These are phyloP conservation scores for Diplodia corticola DNA, from an alignment of 2,329 filamentous ascomycete species.

Conservation along the genomic window DNA sequence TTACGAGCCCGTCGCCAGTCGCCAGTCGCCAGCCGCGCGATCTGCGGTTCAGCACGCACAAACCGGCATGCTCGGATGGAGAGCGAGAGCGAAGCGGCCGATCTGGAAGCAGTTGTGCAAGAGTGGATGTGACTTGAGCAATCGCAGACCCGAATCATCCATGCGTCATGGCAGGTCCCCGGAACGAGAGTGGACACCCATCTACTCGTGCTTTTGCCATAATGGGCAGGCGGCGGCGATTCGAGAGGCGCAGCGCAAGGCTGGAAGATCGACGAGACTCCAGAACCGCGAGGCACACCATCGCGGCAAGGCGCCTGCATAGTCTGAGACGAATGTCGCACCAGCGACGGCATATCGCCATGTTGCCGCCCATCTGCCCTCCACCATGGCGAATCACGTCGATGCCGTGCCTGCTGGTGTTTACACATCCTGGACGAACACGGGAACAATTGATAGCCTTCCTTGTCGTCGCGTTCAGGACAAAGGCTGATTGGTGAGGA, in stretches of 20 bases:
- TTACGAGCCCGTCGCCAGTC: background rate
- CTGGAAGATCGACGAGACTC: constrained; percentile 1
- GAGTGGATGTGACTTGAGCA: background rate
- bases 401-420: background rate
- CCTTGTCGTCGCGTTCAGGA: background rate
- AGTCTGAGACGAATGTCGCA: constrained; percentile 7
- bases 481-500: background rate
- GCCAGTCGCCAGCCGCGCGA: background rate
- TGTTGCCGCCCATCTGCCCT: background rate
- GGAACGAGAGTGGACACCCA: background rate
- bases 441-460: background rate
- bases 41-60: background rate
- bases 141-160: background rate
- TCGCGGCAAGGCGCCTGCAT: background rate
- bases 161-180: constrained; percentile 1
- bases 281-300: background rate
- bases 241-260: background rate
- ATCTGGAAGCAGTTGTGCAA: background rate
- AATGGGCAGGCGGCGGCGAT: constrained; percentile 1
- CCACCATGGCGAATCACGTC: background rate
- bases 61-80: constrained; percentile 5
- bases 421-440: background rate
- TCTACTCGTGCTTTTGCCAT: background rate
- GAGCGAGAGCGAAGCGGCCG: background rate
- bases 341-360: background rate